Percentiles rank a stretch among this genome's conserved stretches.
Evolutionary conservation across 352 stramenopile genomes (phyloP).

Genomic region (Sclerospora graminicola): DNA sequence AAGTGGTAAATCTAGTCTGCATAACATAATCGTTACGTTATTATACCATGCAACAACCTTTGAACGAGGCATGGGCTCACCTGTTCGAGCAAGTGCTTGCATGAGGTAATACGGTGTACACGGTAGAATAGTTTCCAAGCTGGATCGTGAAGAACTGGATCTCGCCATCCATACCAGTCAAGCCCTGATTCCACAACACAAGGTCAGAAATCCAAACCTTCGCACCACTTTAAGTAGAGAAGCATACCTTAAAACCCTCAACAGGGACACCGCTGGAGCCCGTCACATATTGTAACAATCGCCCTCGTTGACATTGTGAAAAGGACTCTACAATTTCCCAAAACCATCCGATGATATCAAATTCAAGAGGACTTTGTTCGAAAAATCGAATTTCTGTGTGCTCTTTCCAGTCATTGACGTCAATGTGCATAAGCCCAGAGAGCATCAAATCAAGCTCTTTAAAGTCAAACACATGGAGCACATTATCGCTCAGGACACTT

Average conservation of each 20-base stretch:
- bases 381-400: slow-evolving; percentile 55
- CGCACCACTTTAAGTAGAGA: neutral
- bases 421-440: slow-evolving; percentile 65
- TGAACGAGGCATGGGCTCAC: slow-evolving; percentile 11
- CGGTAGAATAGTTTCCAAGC: slow-evolving; percentile 29
- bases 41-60: neutral
- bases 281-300: slow-evolving; percentile 78
- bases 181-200: slow-evolving; percentile 16
- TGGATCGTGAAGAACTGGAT: slow-evolving; percentile 74
- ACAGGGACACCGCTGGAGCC: slow-evolving; percentile 73
- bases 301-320: slow-evolving; percentile 44
- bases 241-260: slow-evolving; percentile 56
- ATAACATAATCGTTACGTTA: neutral
- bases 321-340: slow-evolving; percentile 65
- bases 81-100: slow-evolving; percentile 80
- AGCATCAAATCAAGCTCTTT: slow-evolving; percentile 91
- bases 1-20: slow-evolving; percentile 62
- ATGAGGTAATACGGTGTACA: slow-evolving; percentile 54
- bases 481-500: slow-evolving; percentile 90
- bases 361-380: slow-evolving; percentile 25
- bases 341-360: slow-evolving; percentile 61
- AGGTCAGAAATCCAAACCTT: neutral
- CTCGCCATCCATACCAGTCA: slow-evolving; percentile 68
- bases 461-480: slow-evolving; percentile 96
- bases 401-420: slow-evolving; percentile 79